Evolutionary conservation across 192 early-diverging fungal genomes (phyloP).

Genomic region (Coemansia sp.): DNA sequence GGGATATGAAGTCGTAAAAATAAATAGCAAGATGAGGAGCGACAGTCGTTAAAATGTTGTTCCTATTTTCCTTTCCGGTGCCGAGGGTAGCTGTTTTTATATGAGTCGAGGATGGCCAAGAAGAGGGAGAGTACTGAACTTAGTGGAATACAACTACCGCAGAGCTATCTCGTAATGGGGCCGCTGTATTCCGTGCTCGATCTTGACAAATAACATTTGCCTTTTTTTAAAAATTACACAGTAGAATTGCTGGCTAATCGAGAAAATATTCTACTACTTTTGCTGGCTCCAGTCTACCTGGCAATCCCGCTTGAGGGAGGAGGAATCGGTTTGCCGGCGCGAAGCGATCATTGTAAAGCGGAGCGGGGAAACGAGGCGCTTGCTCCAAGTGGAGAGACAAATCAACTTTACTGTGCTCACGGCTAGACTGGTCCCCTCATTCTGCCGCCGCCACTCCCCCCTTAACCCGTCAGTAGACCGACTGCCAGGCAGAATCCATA

Average conservation of each 20-base stretch:
- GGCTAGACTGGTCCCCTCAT: background rate
- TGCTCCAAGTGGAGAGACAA: background rate
- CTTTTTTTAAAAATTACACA: background rate
- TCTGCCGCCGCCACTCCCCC: background rate
- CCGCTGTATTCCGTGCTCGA: background rate
- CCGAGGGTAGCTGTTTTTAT: conserved; percentile 1
- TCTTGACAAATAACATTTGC: background rate
- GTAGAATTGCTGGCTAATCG: conserved; percentile 3
- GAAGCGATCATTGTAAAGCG: background rate
- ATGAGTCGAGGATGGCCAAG: background rate
- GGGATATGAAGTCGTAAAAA: conserved; percentile 7
- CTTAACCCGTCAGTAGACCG: background rate
- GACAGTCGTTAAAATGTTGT: conserved; percentile 12
- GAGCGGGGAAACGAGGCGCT: background rate
- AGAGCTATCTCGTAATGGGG: background rate
- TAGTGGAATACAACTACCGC: background rate
- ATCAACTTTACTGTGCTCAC: background rate
- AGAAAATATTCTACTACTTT: background rate
- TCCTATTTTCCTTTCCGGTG: conserved; percentile 1
- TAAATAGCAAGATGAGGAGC: background rate
- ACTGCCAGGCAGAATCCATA: background rate
- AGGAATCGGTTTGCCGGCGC: background rate
- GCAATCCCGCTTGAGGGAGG: background rate
- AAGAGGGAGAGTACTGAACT: background rate
- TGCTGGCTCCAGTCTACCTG: background rate